A percentile compares a stretch with the other conserved stretches of the same genome.
Conservation (phyloP, 2,329 filamentous ascomycete species). For the Fusarium nanum region DNA sequence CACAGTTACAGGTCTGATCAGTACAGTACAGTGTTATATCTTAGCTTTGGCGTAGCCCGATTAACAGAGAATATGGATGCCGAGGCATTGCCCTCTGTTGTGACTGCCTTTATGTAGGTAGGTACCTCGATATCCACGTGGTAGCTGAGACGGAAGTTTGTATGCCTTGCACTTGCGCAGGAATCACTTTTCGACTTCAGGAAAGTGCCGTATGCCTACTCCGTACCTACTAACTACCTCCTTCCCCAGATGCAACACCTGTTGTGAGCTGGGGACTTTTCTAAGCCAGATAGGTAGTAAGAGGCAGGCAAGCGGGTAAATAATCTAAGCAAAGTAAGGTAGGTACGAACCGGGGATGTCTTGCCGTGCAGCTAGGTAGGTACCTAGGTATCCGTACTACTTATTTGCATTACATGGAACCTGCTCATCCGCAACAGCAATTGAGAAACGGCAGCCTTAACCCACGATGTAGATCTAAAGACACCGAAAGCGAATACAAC, state of each 20-base stretch:
- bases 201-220: background rate
- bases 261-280: background rate
- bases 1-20: background rate
- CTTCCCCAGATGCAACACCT: background rate
- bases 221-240: background rate
- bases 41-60: background rate
- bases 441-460: background rate
- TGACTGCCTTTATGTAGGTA: background rate
- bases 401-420: background rate
- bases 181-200: background rate
- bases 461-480: background rate
- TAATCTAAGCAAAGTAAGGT: background rate
- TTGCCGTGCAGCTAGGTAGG: conserved; percentile 19
- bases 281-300: background rate
- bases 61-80: background rate
- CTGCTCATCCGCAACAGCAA: background rate
- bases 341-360: conserved; percentile 19
- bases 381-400: background rate
- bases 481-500: background rate
- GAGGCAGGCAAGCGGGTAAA: background rate
- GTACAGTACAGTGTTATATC: background rate
- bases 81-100: background rate
- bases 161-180: background rate
- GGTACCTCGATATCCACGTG: background rate
- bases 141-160: background rate